Conservation (phyloP, 2,329 filamentous ascomycete species). For the Aspergillus felis region DNA sequence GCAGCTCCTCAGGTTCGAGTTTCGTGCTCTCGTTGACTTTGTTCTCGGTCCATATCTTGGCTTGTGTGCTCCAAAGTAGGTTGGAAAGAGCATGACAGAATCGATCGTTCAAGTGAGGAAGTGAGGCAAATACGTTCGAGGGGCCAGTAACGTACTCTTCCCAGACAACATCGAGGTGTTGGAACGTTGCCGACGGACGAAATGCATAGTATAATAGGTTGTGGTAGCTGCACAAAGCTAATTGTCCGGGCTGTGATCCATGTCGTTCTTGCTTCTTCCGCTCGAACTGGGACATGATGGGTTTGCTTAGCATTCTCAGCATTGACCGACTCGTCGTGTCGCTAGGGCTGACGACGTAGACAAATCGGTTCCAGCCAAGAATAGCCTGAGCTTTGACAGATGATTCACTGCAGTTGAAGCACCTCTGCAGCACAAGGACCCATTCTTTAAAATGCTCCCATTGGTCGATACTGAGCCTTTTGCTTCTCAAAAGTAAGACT, state of each 20-base stretch:
- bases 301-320: slow-evolving; percentile 63
- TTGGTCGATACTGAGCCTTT: slow-evolving; percentile 54
- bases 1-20: slow-evolving; percentile 69
- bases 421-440: slow-evolving; percentile 74
- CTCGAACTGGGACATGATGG: slow-evolving; percentile 65
- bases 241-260: slow-evolving; percentile 47
- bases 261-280: slow-evolving; percentile 55
- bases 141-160: slow-evolving; percentile 66
- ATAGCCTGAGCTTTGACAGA: slow-evolving; percentile 72
- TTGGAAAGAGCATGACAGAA: slow-evolving; percentile 69
- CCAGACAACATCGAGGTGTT: slow-evolving; percentile 75
- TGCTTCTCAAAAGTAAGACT: slow-evolving; percentile 67
- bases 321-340: slow-evolving; percentile 53
- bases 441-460: slow-evolving; percentile 74
- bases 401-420: slow-evolving; percentile 75
- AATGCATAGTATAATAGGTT: slow-evolving; percentile 81
- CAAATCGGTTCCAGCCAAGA: slow-evolving; percentile 78
- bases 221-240: slow-evolving; percentile 69
- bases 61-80: slow-evolving; percentile 52
- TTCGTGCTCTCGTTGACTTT: slow-evolving; percentile 61
- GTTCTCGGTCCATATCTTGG: slow-evolving; percentile 69
- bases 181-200: slow-evolving; percentile 61
- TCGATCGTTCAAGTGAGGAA: slow-evolving; percentile 52
- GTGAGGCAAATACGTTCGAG: slow-evolving; percentile 49
- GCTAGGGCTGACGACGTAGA: slow-evolving; percentile 68